Evolutionary conservation across 2,329 filamentous ascomycete genomes (phyloP).

Genomic region (Didymella arachidicola): DNA sequence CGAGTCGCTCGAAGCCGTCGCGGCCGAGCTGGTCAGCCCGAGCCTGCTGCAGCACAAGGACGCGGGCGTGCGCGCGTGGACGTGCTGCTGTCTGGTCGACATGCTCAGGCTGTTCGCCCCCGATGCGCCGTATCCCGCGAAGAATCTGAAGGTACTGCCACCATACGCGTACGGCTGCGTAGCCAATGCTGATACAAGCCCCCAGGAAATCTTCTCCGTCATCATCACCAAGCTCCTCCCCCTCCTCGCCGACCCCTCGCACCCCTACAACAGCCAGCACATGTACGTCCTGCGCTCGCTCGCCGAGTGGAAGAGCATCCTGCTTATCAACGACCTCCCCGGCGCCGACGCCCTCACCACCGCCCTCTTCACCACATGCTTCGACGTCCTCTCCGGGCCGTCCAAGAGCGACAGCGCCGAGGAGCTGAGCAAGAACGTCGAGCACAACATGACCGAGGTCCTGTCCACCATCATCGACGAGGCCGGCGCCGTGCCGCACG

Average conservation of each 20-base stretch:
- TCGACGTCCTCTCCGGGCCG: constrained; percentile 86
- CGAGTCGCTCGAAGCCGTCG: constrained; percentile 82
- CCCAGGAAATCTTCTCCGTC: constrained; percentile 88
- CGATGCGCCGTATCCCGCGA: constrained; percentile 88
- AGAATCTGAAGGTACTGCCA: constrained; percentile 79
- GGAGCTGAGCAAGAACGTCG: constrained; percentile 88
- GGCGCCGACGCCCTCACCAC: constrained; percentile 77
- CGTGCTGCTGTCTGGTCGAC: constrained; percentile 89
- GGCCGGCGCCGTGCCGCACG: constrained; percentile 74
- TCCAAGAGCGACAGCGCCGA: constrained; percentile 79
- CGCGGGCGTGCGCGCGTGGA: constrained; percentile 87
- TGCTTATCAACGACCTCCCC: constrained; percentile 87
- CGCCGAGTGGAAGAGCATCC: constrained; percentile 91
- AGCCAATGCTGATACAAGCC: constrained; percentile 19
- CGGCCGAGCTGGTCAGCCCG: constrained; percentile 81
- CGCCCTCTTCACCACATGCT: constrained; percentile 82
- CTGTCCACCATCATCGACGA: constrained; percentile 89
- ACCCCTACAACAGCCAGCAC: constrained; percentile 92
- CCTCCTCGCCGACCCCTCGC: constrained; percentile 81
- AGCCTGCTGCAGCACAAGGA: constrained; percentile 92
- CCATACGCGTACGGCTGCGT: too few species aligned
- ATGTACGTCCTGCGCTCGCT: constrained; percentile 89
- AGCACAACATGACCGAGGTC: constrained; percentile 88
- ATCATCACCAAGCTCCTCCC: constrained; percentile 86
- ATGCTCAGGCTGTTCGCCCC: constrained; percentile 92